Evolutionary conservation across 371 early-diverging fungal genomes (phyloP), one percentile per base, ranked within the genome.

Genomic region (Smittium mucronatum): DNA sequence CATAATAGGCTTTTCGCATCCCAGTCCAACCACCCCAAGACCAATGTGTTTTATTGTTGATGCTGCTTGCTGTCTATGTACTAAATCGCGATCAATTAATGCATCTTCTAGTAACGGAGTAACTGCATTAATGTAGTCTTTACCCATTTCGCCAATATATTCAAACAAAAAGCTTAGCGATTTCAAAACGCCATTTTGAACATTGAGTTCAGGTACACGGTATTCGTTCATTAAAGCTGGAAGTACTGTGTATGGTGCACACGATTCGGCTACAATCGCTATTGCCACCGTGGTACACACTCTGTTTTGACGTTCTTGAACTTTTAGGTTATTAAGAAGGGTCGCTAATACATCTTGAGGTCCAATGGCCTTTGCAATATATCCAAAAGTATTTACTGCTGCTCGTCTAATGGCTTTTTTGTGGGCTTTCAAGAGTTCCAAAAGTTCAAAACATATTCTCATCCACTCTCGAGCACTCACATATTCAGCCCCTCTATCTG

Each of bases 401-500:
- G 95, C 94, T 69, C 96, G 88, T 34, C 97, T 91, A 75, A 94
- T 96, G 57, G 91, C 92, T 82, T 91, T 95, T 75, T 91, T 91
- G 82, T 93, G 95, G 0, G 98, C 95, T 75, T 94, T 93, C 63
- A 99, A 83, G 79, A 95, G 84, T 76, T 97, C 99, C 58, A 97
- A 82, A 58, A 99, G 81, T 76, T 95, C 97, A 74, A 97, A 97
- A 72, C 97, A 97, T 71, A 95, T 95, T 68, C 99, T 90, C 95
- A 99, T 95, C 98, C 98, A 99, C 82, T 99, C 99, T 73, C 95
- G 87, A 1, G 97, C 92, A 71, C 89, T 87, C n/a, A 98, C 97
- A 78, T 87, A 91, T 75, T 96, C 97, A n/a, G 97, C 93, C 69
- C 93, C 98, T 74, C 97, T 90, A 78, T 96, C 97, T 16, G 97